Evolutionary conservation across 495 filamentous ascomycete genomes (phyloP).

Genomic region (Cercophora scortea): DNA sequence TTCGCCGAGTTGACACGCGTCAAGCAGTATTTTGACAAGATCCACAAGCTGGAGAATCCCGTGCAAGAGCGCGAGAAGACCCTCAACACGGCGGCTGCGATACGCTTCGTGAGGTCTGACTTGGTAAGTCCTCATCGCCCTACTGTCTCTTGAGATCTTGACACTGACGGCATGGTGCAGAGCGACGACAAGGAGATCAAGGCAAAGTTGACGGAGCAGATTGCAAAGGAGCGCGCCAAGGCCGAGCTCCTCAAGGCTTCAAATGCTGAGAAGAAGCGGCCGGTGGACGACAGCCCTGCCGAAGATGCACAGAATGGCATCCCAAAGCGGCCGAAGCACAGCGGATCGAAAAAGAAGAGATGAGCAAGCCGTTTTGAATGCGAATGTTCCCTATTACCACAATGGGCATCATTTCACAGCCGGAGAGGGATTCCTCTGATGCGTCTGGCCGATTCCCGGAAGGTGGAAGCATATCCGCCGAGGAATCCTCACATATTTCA

Average conservation of each 20-base stretch:
- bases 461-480: too few relatives aligned
- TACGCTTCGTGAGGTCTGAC: conserved; percentile 71
- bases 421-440: too few relatives aligned
- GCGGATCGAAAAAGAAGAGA: conserved; percentile 21
- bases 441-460: too few relatives aligned
- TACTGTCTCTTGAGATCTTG: not conserved
- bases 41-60: conserved; percentile 53
- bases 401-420: too few relatives aligned
- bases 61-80: conserved; percentile 48
- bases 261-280: conserved; percentile 29
- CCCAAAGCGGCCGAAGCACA: conserved; percentile 19
- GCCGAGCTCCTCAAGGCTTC: conserved; percentile 25
- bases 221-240: conserved; percentile 39
- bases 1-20: conserved; percentile 78
- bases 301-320: conserved; percentile 8
- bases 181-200: conserved; percentile 32
- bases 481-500: too few relatives aligned
- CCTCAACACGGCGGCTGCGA: conserved; percentile 74
- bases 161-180: conserved; percentile 9
- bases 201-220: conserved; percentile 33
- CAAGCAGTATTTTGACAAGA: conserved; percentile 89
- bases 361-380: not conserved
- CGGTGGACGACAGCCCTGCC: conserved; percentile 16
- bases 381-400: too few relatives aligned
- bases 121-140: conserved; percentile 43